Conservation (phyloP, 441 rosid genomes). For the Geranium incanum region DNA sequence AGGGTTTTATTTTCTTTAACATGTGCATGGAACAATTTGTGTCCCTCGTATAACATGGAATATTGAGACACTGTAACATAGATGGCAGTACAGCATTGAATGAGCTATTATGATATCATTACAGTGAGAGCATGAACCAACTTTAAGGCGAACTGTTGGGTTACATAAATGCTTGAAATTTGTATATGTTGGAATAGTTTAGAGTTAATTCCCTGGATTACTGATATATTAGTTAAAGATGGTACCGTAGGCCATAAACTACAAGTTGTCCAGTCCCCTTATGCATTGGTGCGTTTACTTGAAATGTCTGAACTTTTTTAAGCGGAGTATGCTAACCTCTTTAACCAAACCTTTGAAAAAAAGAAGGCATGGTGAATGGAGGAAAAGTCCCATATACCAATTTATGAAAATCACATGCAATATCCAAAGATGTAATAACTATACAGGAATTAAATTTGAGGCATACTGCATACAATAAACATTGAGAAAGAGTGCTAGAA, state of each 20-base stretch:
- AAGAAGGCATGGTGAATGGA: not conserved
- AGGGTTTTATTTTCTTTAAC: not conserved
- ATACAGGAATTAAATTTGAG: too few relatives aligned
- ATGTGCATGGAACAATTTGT: not conserved
- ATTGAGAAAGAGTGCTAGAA: too few relatives aligned
- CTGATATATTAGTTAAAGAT: not conserved
- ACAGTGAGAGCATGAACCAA: not conserved
- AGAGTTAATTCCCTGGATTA: not conserved
- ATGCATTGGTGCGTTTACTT: not conserved
- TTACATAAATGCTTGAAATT: constrained; percentile 5
- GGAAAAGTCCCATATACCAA: not conserved
- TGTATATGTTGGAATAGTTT: not conserved
- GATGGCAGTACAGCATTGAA: not conserved
- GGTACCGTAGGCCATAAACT: not conserved
- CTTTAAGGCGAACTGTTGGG: not conserved
- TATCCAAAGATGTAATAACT: too few relatives aligned
- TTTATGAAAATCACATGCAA: not conserved
- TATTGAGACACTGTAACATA: not conserved
- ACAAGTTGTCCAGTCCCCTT: not conserved
- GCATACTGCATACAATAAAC: too few relatives aligned
- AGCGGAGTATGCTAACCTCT: not conserved
- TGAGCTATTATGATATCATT: not conserved
- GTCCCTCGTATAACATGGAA: not conserved
- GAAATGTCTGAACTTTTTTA: not conserved
- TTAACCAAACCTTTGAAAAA: not conserved